Conservation (phyloP, 176 grass and related monocot genomes). For the Triticum dicoccoides region DNA sequence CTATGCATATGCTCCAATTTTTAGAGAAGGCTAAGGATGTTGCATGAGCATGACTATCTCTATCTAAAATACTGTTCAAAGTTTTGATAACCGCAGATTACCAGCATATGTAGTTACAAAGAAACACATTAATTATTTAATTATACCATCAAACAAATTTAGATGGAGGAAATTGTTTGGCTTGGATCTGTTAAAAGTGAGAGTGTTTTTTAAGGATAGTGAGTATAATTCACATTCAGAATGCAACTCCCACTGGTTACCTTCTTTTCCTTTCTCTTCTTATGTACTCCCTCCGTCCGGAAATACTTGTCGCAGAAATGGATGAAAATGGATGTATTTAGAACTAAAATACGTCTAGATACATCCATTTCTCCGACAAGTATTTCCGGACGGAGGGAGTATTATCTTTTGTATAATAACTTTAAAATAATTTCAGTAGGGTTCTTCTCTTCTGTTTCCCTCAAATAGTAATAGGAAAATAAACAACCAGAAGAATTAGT, state of each 20-base stretch:
- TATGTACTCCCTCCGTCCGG: background rate
- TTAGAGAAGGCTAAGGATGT: background rate
- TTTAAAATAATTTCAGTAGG: background rate
- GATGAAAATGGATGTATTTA: too few relatives aligned
- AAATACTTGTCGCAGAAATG: too few relatives aligned
- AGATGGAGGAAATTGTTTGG: background rate
- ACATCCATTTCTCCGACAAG: too few relatives aligned
- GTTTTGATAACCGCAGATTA: background rate
- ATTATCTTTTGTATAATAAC: background rate
- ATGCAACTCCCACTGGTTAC: background rate
- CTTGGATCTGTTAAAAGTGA: conserved; percentile 8
- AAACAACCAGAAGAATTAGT: background rate
- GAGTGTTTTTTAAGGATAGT: background rate
- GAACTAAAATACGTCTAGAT: too few relatives aligned
- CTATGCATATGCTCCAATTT: conserved; percentile 8
- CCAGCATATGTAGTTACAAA: conserved; percentile 2
- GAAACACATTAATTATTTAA: background rate
- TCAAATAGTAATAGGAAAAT: background rate
- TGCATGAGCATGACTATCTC: background rate
- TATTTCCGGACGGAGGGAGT: too few relatives aligned
- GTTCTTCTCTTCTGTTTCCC: background rate
- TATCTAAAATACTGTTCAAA: background rate
- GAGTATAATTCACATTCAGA: conserved; percentile 14
- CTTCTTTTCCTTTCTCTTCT: conserved; percentile 1
- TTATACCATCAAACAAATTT: background rate